These are phyloP conservation scores for Phalaenopsis hybrid DNA, from an alignment of 116 monocot genomes.

Conservation along the genomic window DNA sequence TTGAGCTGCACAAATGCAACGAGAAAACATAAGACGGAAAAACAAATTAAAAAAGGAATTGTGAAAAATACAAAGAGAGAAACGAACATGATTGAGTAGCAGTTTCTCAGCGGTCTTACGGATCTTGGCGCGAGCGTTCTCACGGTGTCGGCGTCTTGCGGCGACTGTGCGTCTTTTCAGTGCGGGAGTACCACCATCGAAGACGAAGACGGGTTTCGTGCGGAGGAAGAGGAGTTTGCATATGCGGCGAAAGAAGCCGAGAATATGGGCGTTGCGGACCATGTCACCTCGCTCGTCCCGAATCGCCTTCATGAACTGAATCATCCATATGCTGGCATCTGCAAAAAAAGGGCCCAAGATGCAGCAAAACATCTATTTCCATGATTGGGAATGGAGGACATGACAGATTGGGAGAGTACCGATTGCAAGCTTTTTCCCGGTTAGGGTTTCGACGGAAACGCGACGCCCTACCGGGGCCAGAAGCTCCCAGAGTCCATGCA, in stretches of 20 bases:
- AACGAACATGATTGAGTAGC: constrained; percentile 71
- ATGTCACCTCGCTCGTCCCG: constrained; percentile 94
- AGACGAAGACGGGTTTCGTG: constrained; percentile 89
- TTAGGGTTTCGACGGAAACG: constrained; percentile 98
- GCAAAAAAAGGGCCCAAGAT: background rate
- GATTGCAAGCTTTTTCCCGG: constrained; percentile 88
- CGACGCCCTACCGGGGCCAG: constrained; percentile 93
- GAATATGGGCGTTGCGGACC: constrained; percentile 80
- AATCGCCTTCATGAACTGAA: constrained; percentile 99
- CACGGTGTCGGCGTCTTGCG: constrained; percentile 68
- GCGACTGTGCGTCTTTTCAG: constrained; percentile 92
- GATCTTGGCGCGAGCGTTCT: constrained; percentile 86
- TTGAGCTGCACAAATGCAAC: constrained; percentile 47
- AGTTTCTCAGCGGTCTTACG: constrained; percentile 98
- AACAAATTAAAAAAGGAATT: background rate
- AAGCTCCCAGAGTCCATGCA: constrained; percentile 93
- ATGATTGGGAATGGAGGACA: background rate
- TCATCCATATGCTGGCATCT: constrained; percentile 99
- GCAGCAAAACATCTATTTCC: background rate
- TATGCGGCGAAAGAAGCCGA: constrained; percentile 96
- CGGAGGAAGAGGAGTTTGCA: constrained; percentile 98
- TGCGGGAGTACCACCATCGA: constrained; percentile 90
- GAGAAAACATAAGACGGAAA: constrained; percentile 11
- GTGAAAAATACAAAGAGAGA: background rate
- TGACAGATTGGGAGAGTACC: constrained; percentile 13